These are phyloP conservation scores for Colletotrichum neosansevieriae DNA, from an alignment of 2,329 filamentous ascomycete species.

Conservation along the genomic window DNA sequence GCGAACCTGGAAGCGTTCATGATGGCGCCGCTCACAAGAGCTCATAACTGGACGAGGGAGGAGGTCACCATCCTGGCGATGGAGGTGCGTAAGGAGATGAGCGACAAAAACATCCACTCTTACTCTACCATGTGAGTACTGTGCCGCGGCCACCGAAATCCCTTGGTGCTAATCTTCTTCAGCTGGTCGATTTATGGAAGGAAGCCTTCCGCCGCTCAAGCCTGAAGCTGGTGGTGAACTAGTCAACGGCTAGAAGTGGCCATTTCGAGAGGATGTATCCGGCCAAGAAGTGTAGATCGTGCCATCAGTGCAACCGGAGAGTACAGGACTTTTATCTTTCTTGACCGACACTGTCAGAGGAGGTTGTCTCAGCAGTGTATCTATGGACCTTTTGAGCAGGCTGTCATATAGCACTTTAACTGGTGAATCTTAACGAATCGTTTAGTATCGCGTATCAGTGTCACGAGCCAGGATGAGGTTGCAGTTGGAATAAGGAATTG, in stretches of 20 bases:
- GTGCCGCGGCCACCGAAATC: rapidly evolving
- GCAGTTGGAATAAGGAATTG: no score
- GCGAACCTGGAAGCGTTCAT: slow-evolving; percentile 50
- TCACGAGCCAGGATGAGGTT: no score
- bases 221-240: neutral
- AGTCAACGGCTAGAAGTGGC: neutral
- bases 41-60: slow-evolving; percentile 50
- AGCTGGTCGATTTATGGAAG: slow-evolving; percentile 23
- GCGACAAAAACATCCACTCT: slow-evolving; percentile 43
- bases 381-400: no score
- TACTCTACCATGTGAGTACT: slow-evolving; percentile 51
- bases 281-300: no score
- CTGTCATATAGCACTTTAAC: no score
- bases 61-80: slow-evolving; percentile 45
- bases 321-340: no score
- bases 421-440: no score
- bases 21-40: slow-evolving; percentile 52
- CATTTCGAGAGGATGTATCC: no score
- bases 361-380: no score
- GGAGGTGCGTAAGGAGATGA: slow-evolving; percentile 44
- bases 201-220: slow-evolving; percentile 2
- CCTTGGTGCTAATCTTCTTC: neutral
- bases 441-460: no score
- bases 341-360: no score
- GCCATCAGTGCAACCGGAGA: no score